These are phyloP conservation scores for Ustilago cynodontis DNA, from an alignment of 1,284 basidiomycete genomes.

Conservation along the genomic window DNA sequence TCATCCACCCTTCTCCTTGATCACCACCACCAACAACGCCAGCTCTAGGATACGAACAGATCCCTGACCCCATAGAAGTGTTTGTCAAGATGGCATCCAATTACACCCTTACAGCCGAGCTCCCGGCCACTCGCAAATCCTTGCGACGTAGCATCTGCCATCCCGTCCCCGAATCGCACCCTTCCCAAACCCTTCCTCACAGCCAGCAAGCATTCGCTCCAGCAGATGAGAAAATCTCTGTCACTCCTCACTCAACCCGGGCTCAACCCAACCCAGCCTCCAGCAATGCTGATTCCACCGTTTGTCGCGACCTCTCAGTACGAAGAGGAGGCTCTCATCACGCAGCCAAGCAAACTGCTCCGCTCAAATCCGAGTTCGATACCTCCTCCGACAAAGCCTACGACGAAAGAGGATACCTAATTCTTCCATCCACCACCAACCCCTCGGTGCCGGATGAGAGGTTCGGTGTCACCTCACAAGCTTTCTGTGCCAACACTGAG, in stretches of 20 bases:
- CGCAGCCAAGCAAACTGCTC: background rate
- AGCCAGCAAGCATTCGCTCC: background rate
- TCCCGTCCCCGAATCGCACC: background rate
- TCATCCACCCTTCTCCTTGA: background rate
- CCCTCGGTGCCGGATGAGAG: conserved; percentile 14
- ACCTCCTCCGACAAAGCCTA: background rate
- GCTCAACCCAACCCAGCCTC: background rate
- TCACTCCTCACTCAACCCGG: conserved; percentile 18
- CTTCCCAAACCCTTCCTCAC: background rate
- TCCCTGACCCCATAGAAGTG: background rate
- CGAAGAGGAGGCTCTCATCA: conserved; percentile 8
- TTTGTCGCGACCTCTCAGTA: conserved; percentile 22
- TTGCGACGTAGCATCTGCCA: conserved; percentile 19
- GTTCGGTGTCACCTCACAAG: conserved; percentile 32
- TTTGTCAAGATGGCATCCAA: conserved; percentile 38
- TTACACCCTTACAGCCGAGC: conserved; percentile 42
- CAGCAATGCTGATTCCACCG: background rate
- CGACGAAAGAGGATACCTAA: conserved; percentile 40
- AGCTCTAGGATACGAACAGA: background rate
- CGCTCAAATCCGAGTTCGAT: conserved; percentile 25
- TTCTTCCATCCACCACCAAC: conserved; percentile 15
- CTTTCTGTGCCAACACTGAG: conserved; percentile 26
- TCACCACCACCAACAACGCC: conserved; percentile 5
- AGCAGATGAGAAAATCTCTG: conserved; percentile 26
- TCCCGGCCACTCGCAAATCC: conserved; percentile 52